Conservation (phyloP, 768 basidiomycete genomes). For the Pulveroboletus sp. region DNA sequence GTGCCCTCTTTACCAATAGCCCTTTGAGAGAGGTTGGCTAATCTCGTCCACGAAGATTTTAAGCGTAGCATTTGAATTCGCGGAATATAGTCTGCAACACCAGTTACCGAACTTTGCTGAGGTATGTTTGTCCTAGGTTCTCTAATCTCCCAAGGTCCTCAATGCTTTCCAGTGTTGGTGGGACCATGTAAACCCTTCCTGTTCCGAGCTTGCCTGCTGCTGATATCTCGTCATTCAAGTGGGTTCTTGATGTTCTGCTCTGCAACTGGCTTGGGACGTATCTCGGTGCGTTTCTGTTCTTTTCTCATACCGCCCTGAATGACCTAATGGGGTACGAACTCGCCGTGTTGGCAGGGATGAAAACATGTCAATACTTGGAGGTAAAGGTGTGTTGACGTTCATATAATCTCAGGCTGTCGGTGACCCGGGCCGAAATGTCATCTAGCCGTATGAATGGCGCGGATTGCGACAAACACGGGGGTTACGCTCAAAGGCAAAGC, state of each 20-base stretch:
- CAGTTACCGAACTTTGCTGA: slow-evolving; percentile 86
- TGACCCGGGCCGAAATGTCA: slow-evolving; percentile 2
- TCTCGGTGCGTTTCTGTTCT: slow-evolving; percentile 45
- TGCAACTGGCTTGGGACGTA: slow-evolving; percentile 90
- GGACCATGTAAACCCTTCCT: slow-evolving; percentile 66
- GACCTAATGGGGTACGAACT: slow-evolving; percentile 10
- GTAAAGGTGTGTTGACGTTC: slow-evolving; percentile 55
- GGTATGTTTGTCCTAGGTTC: slow-evolving; percentile 40
- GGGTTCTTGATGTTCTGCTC: slow-evolving; percentile 80
- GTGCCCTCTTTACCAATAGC: slow-evolving; percentile 15
- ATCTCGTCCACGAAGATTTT: slow-evolving; percentile 52
- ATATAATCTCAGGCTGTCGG: neutral
- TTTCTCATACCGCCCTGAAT: slow-evolving; percentile 7
- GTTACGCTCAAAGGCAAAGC: slow-evolving; percentile 70
- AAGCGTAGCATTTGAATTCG: slow-evolving; percentile 83
- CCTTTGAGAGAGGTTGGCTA: slow-evolving; percentile 3
- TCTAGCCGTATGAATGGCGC: slow-evolving; percentile 80
- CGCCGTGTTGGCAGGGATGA: slow-evolving; percentile 56
- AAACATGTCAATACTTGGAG: slow-evolving; percentile 81
- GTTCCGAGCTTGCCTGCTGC: slow-evolving; percentile 1
- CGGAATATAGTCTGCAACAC: slow-evolving; percentile 84
- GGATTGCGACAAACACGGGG: slow-evolving; percentile 76
- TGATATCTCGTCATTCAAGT: slow-evolving; percentile 41
- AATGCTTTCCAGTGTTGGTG: slow-evolving; percentile 68
- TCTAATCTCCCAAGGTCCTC: slow-evolving; percentile 20